phyloP scores from a whole-genome alignment of 2,329 filamentous ascomycete species.

The Cladosporium velox region DNA sequence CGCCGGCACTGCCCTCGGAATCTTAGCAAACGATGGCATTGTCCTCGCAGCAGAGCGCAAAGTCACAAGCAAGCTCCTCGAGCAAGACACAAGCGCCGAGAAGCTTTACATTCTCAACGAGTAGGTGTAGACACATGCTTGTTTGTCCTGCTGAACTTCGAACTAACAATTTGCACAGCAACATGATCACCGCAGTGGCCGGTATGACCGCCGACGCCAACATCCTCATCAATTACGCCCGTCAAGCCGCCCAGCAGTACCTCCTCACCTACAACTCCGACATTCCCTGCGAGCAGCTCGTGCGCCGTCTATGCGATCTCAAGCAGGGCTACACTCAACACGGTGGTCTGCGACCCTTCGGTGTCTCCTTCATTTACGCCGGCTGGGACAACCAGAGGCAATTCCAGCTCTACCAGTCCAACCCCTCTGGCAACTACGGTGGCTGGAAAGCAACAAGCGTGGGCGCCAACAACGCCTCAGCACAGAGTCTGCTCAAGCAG shows the following conservation, averaged over 20 bases:
- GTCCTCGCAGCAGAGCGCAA: constrained; percentile 97
- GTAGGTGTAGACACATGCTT: constrained; percentile 55
- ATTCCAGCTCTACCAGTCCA: constrained; percentile 99
- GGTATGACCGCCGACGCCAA: constrained; percentile 99
- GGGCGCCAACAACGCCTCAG: constrained; percentile 96
- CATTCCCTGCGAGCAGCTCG: constrained; percentile 97
- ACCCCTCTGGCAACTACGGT: constrained; percentile 97
- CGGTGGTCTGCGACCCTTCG: constrained; percentile 95
- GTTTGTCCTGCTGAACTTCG: background rate
- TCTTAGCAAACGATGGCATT: constrained; percentile 96
- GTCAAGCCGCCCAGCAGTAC: constrained; percentile 94
- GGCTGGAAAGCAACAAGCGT: constrained; percentile 99
- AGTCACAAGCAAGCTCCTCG: constrained; percentile 97
- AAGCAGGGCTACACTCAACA: constrained; percentile 99
- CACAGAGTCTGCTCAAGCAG: constrained; percentile 95
- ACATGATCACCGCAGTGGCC: constrained; percentile 99
- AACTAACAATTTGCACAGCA: constrained; percentile 59
- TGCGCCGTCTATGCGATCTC: constrained; percentile 91
- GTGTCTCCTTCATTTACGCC: constrained; percentile 99
- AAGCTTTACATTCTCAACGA: constrained; percentile 99
- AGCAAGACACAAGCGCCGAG: constrained; percentile 99
- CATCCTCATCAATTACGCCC: constrained; percentile 99
- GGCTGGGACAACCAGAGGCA: constrained; percentile 94
- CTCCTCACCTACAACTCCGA: constrained; percentile 99
- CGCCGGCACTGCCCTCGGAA: constrained; percentile 93